A percentile compares a stretch with the other conserved stretches of the same genome.
Evolutionary conservation across 1,139 yeast species (phyloP).

Genomic region (Yamadazyma diospyri): DNA sequence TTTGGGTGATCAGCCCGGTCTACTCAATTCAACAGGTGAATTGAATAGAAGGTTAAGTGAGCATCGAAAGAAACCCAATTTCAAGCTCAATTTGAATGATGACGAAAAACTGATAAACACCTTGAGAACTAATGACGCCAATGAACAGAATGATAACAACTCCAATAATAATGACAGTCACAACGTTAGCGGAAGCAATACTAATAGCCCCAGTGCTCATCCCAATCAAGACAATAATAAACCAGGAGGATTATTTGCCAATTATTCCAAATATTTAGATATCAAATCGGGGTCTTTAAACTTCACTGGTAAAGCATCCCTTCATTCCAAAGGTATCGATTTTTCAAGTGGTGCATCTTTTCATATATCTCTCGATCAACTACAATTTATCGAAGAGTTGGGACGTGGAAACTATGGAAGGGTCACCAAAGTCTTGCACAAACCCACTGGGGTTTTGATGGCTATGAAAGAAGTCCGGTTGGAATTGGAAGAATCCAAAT

Average conservation of each 20-base stretch:
- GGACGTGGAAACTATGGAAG: slow-evolving; percentile 97
- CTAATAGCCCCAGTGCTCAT: slow-evolving; percentile 8
- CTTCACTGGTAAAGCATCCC: slow-evolving; percentile 89
- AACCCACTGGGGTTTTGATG: slow-evolving; percentile 91
- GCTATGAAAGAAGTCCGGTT: slow-evolving; percentile 96
- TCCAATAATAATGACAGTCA: slow-evolving; percentile 8
- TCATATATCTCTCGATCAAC: slow-evolving; percentile 79
- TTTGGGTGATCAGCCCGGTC: slow-evolving; percentile 7
- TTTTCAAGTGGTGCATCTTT: slow-evolving; percentile 86
- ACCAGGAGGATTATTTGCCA: slow-evolving; percentile 65
- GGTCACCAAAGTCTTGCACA: slow-evolving; percentile 86
- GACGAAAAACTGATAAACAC: slow-evolving; percentile 9
- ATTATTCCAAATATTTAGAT: slow-evolving; percentile 84
- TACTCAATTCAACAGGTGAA: slow-evolving; percentile 30
- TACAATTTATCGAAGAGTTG: slow-evolving; percentile 78
- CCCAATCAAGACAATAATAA: slow-evolving; percentile 16
- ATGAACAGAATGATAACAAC: not conserved
- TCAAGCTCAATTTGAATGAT: slow-evolving; percentile 30
- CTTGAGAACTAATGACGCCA: slow-evolving; percentile 2
- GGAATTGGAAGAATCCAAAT: slow-evolving; percentile 87
- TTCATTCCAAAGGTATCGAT: slow-evolving; percentile 89
- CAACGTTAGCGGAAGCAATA: not conserved
- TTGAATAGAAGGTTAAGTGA: slow-evolving; percentile 36
- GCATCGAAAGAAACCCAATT: slow-evolving; percentile 36
- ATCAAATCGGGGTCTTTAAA: slow-evolving; percentile 87